A percentile compares a stretch with the other conserved stretches of the same genome.
Evolutionary conservation across 352 stramenopile species (phyloP).

Genomic region (Plasmopara muralis): DNA sequence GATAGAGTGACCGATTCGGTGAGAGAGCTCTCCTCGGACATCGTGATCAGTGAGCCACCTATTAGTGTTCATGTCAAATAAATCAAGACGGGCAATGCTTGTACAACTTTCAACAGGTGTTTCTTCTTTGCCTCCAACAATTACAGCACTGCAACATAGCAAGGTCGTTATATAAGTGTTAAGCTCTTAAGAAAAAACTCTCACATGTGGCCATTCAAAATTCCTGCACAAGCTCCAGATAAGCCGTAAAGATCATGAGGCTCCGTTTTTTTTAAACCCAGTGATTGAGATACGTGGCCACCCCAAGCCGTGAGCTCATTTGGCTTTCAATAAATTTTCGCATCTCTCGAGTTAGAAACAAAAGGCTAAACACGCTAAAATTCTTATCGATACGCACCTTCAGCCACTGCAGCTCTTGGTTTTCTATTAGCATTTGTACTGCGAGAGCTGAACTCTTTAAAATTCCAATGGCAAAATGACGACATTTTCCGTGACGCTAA

Average conservation of each 20-base stretch:
- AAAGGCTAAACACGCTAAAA: background rate
- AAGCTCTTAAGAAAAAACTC: conserved; percentile 1
- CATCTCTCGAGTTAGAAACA: conserved; percentile 1
- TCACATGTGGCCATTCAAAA: conserved; percentile 45
- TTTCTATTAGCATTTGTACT: too few species aligned
- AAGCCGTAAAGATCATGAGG: conserved; percentile 19
- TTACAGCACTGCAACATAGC: conserved; percentile 31
- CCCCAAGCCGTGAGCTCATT: conserved; percentile 22
- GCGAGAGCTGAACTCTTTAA: too few species aligned
- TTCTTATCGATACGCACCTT: too few species aligned
- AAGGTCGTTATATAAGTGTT: background rate
- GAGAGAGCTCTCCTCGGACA: conserved; percentile 40
- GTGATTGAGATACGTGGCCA: conserved; percentile 26
- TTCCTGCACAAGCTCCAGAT: conserved; percentile 18
- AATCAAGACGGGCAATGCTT: conserved; percentile 32
- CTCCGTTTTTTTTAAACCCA: conserved; percentile 13
- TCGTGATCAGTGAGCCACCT: conserved; percentile 56
- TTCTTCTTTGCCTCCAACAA: conserved; percentile 50
- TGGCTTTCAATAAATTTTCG: background rate
- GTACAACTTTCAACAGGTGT: conserved; percentile 18
- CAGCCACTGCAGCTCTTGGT: too few species aligned
- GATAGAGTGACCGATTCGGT: conserved; percentile 46
- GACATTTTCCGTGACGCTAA: too few species aligned
- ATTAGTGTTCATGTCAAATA: conserved; percentile 49
- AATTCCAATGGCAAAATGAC: too few species aligned